phyloP scores from a whole-genome alignment of 768 basidiomycete genomes.

The Cyathus striatus region DNA sequence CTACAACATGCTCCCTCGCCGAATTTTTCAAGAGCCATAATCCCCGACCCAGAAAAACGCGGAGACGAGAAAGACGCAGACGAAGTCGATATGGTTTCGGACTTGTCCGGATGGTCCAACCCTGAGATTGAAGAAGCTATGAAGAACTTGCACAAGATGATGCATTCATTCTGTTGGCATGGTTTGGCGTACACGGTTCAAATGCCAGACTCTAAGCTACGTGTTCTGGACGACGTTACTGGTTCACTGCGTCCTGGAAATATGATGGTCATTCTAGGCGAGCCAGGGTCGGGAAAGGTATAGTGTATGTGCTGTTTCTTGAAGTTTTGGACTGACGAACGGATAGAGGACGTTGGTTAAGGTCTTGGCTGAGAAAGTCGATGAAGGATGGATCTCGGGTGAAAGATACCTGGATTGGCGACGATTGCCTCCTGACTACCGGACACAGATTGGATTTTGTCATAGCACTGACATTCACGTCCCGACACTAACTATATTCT shows the following conservation, averaged over 20 bases:
- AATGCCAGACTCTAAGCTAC: constrained; percentile 37
- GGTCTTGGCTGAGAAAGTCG: constrained; percentile 47
- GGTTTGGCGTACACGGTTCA: constrained; percentile 63
- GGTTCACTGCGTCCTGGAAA: constrained; percentile 76
- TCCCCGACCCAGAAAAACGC: too few species aligned
- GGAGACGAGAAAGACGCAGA: constrained; percentile 4
- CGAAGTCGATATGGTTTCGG: too few species aligned
- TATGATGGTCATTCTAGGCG: constrained; percentile 75
- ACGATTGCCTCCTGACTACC: constrained; percentile 49
- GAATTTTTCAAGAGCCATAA: too few species aligned
- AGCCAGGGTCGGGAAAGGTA: constrained; percentile 39
- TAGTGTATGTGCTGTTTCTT: constrained; percentile 6
- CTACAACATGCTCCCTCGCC: too few species aligned
- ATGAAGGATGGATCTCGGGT: constrained; percentile 44
- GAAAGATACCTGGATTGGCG: constrained; percentile 54
- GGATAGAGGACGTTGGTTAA: constrained; percentile 51
- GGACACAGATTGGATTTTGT: constrained; percentile 74
- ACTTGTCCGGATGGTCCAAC: too few species aligned
- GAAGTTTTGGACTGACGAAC: constrained; percentile 41
- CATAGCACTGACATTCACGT: constrained; percentile 85
- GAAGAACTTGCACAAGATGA: constrained; percentile 62
- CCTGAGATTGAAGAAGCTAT: constrained; percentile 17
- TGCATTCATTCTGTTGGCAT: constrained; percentile 78
- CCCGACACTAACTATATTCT: constrained; percentile 70
- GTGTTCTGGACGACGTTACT: constrained; percentile 35